These are phyloP conservation scores for Fusarium sp. DNA, from an alignment of 2,329 filamentous ascomycete species.

Conservation along the genomic window DNA sequence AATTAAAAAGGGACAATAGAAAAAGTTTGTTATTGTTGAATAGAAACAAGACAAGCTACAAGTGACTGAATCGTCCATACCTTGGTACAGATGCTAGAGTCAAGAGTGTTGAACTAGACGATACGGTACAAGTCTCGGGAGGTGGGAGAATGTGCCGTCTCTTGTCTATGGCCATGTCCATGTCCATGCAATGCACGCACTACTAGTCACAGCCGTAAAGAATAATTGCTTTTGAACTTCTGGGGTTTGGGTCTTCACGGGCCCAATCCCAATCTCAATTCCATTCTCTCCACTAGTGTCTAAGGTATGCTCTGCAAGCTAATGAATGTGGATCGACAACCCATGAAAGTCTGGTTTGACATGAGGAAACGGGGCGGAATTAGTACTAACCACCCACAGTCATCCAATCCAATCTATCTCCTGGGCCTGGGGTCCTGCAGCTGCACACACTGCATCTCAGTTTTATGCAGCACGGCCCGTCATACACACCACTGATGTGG, in stretches of 20 bases:
- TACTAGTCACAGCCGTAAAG: slow-evolving; percentile 1
- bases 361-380: slow-evolving; percentile 21
- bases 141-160: slow-evolving; percentile 8
- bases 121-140: slow-evolving; percentile 19
- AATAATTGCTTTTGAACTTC: slow-evolving; percentile 44
- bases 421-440: too few relatives aligned
- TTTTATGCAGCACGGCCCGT: neutral
- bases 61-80: slow-evolving; percentile 11
- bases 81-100: slow-evolving; percentile 23
- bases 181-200: neutral
- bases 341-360: slow-evolving; percentile 3
- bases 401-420: too few relatives aligned
- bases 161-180: neutral
- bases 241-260: slow-evolving; percentile 20
- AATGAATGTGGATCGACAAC: slow-evolving; percentile 37
- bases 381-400: neutral
- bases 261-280: slow-evolving; percentile 36
- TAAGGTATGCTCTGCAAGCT: slow-evolving; percentile 34
- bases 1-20: slow-evolving; percentile 20
- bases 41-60: slow-evolving; percentile 13
- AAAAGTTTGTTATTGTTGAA: slow-evolving; percentile 19
- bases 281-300: slow-evolving; percentile 22
- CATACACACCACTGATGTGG: slow-evolving; percentile 21
- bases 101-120: slow-evolving; percentile 25
- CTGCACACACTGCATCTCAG: neutral